Conservation (phyloP, 371 early-diverging fungal species). For the Edhazardia aedis region DNA sequence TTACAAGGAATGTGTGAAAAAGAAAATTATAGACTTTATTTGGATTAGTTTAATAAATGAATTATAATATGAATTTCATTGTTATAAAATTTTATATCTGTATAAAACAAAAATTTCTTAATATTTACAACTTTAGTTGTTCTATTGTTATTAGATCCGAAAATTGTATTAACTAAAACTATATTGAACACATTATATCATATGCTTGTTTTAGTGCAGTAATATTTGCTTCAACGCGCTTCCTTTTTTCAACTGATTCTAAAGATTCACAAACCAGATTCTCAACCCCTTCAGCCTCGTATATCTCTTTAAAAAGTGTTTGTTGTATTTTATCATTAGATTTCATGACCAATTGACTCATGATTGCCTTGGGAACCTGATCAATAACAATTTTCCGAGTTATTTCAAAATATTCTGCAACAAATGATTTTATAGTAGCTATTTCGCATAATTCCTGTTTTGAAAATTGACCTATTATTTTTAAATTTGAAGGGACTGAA, state of each 20-base stretch:
- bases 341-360: constrained; percentile 70
- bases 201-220: constrained; percentile 6
- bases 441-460: constrained; percentile 83
- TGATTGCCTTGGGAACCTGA: constrained; percentile 89
- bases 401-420: constrained; percentile 77
- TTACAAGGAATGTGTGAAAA: too few species aligned
- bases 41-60: too few species aligned
- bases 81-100: too few species aligned
- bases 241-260: constrained; percentile 58
- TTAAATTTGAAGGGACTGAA: constrained; percentile 66
- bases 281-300: constrained; percentile 65
- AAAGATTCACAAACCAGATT: constrained; percentile 78
- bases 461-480: constrained; percentile 68
- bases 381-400: constrained; percentile 85
- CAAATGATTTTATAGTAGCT: constrained; percentile 80
- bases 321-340: constrained; percentile 75
- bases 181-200: constrained; percentile 7
- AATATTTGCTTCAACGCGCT: background rate
- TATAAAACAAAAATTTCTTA: too few species aligned
- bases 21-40: too few species aligned
- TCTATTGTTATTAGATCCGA: too few species aligned
- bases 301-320: constrained; percentile 72
- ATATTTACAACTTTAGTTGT: too few species aligned
- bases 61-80: too few species aligned
- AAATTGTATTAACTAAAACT: background rate